Evolutionary conservation across 2,329 filamentous ascomycete species (phyloP).

Genomic region (Exophiala sp.): DNA sequence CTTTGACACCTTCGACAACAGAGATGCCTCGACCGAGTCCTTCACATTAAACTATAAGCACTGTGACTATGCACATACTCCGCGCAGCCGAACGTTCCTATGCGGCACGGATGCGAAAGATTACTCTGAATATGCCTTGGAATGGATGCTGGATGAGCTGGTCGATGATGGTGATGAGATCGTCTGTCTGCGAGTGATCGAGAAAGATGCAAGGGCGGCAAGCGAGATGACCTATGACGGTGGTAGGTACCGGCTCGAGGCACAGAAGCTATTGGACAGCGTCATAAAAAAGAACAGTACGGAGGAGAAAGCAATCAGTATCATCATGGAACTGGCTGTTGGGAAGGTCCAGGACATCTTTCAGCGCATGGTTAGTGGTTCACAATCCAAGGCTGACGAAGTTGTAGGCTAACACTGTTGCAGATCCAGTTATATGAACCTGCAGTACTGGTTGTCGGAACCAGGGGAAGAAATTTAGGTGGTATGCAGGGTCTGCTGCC

Average conservation of each 20-base stretch:
- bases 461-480: conserved; percentile 76
- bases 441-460: conserved; percentile 86
- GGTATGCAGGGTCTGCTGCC: conserved; percentile 83
- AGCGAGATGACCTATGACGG: conserved; percentile 60
- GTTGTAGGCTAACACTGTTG: conserved; percentile 16
- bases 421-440: conserved; percentile 91
- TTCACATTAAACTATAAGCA: conserved; percentile 83
- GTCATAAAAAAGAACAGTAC: conserved; percentile 78
- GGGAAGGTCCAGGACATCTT: conserved; percentile 89
- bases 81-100: conserved; percentile 81
- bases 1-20: conserved; percentile 70
- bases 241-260: conserved; percentile 71
- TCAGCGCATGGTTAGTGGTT: conserved; percentile 68
- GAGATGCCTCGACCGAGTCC: conserved; percentile 66
- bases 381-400: background rate
- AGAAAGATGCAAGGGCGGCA: conserved; percentile 72
- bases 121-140: conserved; percentile 86
- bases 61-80: conserved; percentile 75
- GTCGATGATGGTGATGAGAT: conserved; percentile 93
- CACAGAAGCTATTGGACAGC: conserved; percentile 67
- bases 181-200: conserved; percentile 82
- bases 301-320: conserved; percentile 73
- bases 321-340: conserved; percentile 81
- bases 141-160: conserved; percentile 88
- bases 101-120: conserved; percentile 87